These are phyloP conservation scores for Rhizopus sp. DNA, from an alignment of 371 early-diverging fungal species.

Conservation along the genomic window DNA sequence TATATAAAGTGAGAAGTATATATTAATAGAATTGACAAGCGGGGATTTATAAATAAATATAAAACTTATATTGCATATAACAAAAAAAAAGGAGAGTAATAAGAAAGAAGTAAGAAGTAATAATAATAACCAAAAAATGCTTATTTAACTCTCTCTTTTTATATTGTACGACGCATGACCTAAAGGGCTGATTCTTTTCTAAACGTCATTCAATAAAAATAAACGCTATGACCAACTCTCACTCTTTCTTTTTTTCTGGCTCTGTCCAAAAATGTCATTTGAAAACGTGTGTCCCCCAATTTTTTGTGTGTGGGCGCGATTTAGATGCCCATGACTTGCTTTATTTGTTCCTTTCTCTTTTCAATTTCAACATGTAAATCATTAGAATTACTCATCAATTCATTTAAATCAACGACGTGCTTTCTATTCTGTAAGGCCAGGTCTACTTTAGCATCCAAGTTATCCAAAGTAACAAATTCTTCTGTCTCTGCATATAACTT, in stretches of 20 bases:
- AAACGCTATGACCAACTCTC: background rate
- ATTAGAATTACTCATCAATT: slow-evolving; percentile 31
- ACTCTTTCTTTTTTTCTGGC: background rate
- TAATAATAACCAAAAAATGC: slow-evolving; percentile 2
- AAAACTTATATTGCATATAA: too few species aligned
- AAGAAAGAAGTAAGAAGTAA: background rate
- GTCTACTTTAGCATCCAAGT: slow-evolving; percentile 44
- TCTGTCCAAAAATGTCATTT: too few species aligned
- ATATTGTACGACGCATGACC: slow-evolving; percentile 7
- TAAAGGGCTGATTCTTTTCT: background rate
- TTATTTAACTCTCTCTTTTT: background rate
- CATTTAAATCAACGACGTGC: slow-evolving; percentile 29
- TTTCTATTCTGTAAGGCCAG: slow-evolving; percentile 27
- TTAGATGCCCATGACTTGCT: slow-evolving; percentile 49
- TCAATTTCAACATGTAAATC: slow-evolving; percentile 36
- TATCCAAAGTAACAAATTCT: slow-evolving; percentile 48
- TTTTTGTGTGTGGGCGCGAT: too few species aligned
- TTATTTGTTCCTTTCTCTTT: slow-evolving; percentile 39
- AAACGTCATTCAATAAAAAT: background rate
- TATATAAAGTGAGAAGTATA: too few species aligned
- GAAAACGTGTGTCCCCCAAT: too few species aligned
- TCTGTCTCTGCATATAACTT: slow-evolving; percentile 37
- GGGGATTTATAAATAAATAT: too few species aligned
- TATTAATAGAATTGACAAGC: too few species aligned
- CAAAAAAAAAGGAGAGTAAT: background rate